Conservation (phyloP, 2,329 filamentous ascomycete genomes). For the Calonectria pteridis region DNA sequence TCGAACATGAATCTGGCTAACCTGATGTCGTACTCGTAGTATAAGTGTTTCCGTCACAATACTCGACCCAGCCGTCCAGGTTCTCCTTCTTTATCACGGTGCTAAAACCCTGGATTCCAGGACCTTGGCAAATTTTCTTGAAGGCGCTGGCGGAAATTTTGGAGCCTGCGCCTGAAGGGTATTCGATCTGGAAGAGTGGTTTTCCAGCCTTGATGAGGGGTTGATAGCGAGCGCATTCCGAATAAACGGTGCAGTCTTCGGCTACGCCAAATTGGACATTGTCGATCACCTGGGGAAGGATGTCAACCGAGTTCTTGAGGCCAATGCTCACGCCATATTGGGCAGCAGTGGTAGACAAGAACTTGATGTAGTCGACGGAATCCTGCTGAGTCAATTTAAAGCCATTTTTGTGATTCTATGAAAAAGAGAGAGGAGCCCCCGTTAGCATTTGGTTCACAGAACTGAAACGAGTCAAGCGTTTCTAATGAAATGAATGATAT, state of each 20-base stretch:
- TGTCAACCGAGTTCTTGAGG: constrained; percentile 75
- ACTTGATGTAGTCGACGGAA: constrained; percentile 70
- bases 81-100: not conserved
- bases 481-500: not conserved
- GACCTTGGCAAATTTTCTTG: not conserved
- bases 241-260: constrained; percentile 75
- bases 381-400: constrained; percentile 68
- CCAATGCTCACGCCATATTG: constrained; percentile 70
- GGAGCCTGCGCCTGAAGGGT: constrained; percentile 64
- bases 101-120: not conserved
- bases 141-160: constrained; percentile 23
- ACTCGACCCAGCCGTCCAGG: not conserved
- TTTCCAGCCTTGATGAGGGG: constrained; percentile 71
- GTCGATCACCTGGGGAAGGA: constrained; percentile 63
- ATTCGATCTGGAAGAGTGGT: constrained; percentile 81
- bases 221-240: constrained; percentile 69
- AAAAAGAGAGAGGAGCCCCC: not conserved
- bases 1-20: not conserved
- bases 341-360: constrained; percentile 67
- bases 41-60: not conserved
- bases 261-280: constrained; percentile 76
- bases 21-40: not conserved
- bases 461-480: no score
- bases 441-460: not conserved
- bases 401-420: constrained; percentile 70